phyloP scores from a whole-genome alignment of 768 basidiomycete species.

The Mycena polygramma region DNA sequence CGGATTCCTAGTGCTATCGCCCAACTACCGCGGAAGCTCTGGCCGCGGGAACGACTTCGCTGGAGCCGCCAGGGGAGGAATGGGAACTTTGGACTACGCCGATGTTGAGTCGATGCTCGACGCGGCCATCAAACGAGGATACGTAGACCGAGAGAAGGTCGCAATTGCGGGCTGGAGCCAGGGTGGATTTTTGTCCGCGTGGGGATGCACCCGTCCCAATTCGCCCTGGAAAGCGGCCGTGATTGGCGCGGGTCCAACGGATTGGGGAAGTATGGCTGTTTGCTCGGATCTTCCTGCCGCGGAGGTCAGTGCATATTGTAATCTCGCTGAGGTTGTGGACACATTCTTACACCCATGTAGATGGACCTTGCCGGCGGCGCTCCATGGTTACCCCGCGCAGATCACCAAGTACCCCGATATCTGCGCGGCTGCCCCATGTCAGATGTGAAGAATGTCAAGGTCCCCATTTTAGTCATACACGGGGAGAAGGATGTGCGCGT shows the following conservation, averaged over 20 bases:
- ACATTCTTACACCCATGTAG: background rate
- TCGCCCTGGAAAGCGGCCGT: conserved; percentile 34
- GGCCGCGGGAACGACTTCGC: conserved; percentile 31
- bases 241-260: conserved; percentile 31
- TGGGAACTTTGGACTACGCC: conserved; percentile 33
- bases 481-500: conserved; percentile 36
- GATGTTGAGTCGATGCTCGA: conserved; percentile 36
- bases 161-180: conserved; percentile 38
- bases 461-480: conserved; percentile 28
- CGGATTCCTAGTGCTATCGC: conserved; percentile 32
- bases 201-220: conserved; percentile 34
- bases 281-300: conserved; percentile 26
- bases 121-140: conserved; percentile 29
- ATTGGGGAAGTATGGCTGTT: conserved; percentile 33
- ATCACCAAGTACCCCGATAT: conserved; percentile 7
- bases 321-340: background rate
- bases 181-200: conserved; percentile 33
- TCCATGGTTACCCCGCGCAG: conserved; percentile 26
- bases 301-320: conserved; percentile 11
- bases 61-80: conserved; percentile 23
- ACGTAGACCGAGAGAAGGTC: conserved; percentile 21
- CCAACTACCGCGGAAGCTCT: conserved; percentile 37
- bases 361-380: conserved; percentile 26
- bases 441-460: conserved; percentile 35
- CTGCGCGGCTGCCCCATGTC: conserved; percentile 32